These are phyloP conservation scores for Hordeum pubiflorum DNA, from an alignment of 202 grass and related monocot species.

Conservation along the genomic window DNA sequence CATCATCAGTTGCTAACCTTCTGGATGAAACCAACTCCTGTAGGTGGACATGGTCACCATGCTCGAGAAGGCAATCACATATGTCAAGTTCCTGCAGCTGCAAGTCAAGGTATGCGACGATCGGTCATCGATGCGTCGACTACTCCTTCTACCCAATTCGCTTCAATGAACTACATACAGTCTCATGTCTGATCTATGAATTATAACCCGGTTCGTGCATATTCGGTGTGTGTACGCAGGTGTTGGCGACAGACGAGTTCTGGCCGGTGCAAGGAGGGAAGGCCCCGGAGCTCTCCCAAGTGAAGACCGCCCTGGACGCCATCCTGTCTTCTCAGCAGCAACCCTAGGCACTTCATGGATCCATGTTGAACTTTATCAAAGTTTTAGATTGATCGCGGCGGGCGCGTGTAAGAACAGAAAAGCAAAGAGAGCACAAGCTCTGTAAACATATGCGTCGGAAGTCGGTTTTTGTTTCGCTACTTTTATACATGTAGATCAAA, in stretches of 20 bases:
- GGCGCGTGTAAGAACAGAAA: background rate
- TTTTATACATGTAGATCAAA: constrained; percentile 19
- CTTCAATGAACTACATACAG: background rate
- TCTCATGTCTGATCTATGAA: background rate
- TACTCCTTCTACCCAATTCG: background rate
- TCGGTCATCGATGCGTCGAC: background rate
- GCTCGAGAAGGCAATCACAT: constrained; percentile 83
- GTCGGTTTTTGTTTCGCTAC: background rate
- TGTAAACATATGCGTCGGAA: background rate
- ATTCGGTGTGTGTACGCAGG: constrained; percentile 26
- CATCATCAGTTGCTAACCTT: background rate
- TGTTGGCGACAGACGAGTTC: constrained; percentile 89
- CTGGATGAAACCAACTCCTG: background rate
- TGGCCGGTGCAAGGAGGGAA: constrained; percentile 87
- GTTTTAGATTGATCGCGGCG: background rate
- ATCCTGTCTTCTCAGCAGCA: constrained; percentile 53
- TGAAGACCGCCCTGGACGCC: constrained; percentile 77
- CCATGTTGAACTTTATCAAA: constrained; percentile 2
- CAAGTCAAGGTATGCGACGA: constrained; percentile 57
- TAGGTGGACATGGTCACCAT: constrained; percentile 89
- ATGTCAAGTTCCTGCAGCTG: constrained; percentile 92
- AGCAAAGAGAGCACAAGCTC: constrained; percentile 15
- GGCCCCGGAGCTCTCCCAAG: constrained; percentile 78
- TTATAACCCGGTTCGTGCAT: background rate
- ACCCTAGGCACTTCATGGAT: background rate